These are phyloP conservation scores for Acanthochlamys bracteata DNA, from an alignment of 106 monocot species.

Conservation along the genomic window DNA sequence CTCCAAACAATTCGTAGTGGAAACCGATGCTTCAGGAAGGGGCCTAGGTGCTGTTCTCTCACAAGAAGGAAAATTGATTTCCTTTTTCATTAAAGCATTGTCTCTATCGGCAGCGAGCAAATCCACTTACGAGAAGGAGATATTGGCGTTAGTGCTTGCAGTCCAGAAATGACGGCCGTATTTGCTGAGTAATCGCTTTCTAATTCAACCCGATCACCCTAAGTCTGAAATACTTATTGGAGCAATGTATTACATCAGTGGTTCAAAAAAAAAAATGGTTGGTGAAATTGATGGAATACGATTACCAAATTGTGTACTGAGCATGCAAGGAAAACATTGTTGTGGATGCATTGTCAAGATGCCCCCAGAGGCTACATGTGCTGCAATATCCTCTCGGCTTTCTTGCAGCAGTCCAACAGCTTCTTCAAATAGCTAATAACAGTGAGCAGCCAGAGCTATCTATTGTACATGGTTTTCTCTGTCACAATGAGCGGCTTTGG, in stretches of 20 bases:
- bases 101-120: not conserved
- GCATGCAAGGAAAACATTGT: not conserved
- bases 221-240: not conserved
- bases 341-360: not conserved
- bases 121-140: not conserved
- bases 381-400: not conserved
- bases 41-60: not conserved
- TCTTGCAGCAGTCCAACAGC: not conserved
- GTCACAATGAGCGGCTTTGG: not conserved
- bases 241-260: not conserved
- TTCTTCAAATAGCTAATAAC: too few species aligned
- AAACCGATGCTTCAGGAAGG: not conserved
- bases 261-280: not conserved
- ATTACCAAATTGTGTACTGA: not conserved
- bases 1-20: not conserved
- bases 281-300: not conserved
- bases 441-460: too few species aligned
- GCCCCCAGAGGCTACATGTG: not conserved
- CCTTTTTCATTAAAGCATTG: not conserved
- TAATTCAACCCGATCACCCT: conserved; percentile 1
- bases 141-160: not conserved
- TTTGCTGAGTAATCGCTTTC: not conserved
- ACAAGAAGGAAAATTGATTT: not conserved
- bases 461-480: not conserved
- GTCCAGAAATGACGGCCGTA: not conserved